A percentile compares a stretch with the other conserved stretches of the same genome.
These are phyloP conservation scores for Lyophyllum decastes DNA, from an alignment of 768 basidiomycete genomes.

Conservation along the genomic window DNA sequence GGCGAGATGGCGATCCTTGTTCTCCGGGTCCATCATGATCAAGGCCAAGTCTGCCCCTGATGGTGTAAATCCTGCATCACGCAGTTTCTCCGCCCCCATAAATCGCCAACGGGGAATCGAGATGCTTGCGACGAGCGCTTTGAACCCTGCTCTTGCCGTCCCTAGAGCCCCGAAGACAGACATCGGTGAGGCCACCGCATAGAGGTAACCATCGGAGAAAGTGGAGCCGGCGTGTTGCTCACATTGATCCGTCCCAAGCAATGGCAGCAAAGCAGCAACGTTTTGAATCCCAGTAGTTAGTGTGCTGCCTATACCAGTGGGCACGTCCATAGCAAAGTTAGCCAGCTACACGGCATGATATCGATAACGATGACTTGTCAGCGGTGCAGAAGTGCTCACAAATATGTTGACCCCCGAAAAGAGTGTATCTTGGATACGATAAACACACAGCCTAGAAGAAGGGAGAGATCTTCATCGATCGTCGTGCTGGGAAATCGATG, in stretches of 20 bases:
- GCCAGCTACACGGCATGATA: too few relatives aligned
- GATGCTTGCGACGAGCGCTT: constrained; percentile 13
- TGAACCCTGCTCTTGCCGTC: constrained; percentile 17
- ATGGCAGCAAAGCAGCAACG: constrained; percentile 23
- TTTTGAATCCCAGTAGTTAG: constrained; percentile 20
- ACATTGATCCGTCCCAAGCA: constrained; percentile 25
- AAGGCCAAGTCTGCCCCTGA: constrained; percentile 10
- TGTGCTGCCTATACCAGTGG: neutral
- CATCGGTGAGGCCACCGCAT: constrained; percentile 24
- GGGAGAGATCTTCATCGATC: too few relatives aligned
- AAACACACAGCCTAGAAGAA: too few relatives aligned
- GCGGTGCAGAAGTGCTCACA: too few relatives aligned
- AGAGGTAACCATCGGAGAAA: constrained; percentile 19
- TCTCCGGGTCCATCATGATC: constrained; percentile 14
- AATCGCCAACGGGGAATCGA: constrained; percentile 2
- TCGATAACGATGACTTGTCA: too few relatives aligned
- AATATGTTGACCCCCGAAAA: too few relatives aligned
- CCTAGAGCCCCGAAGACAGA: constrained; percentile 27
- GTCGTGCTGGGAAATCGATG: too few relatives aligned
- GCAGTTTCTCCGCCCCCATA: constrained; percentile 10
- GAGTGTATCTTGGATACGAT: too few relatives aligned
- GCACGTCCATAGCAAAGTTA: too few relatives aligned
- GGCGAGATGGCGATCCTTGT: constrained; percentile 1
- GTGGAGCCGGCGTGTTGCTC: constrained; percentile 21
- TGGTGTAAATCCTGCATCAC: constrained; percentile 12